Evolutionary conservation across 306 rosid species (phyloP).

Genomic region (Erythrophleum fordii): DNA sequence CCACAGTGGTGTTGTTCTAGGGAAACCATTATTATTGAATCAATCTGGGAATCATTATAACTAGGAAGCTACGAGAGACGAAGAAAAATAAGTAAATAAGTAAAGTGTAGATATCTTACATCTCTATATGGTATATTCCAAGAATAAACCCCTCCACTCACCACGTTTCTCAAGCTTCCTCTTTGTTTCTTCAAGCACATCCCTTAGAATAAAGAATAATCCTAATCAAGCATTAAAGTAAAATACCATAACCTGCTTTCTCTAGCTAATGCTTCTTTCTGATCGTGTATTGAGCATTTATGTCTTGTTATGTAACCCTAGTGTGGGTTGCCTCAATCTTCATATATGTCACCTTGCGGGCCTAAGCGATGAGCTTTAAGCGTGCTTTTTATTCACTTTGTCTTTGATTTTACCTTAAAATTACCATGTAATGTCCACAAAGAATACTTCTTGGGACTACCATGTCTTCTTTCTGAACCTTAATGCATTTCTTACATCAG

Average conservation of each 20-base stretch:
- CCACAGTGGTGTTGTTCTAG: background rate
- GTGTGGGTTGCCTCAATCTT: background rate
- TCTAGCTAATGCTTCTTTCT: background rate
- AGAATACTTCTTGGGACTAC: background rate
- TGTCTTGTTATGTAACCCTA: background rate
- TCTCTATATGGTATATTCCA: constrained; percentile 55
- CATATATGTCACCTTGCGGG: background rate
- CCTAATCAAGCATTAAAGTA: constrained; percentile 3
- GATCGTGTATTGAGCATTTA: constrained; percentile 5
- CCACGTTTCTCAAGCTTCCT: constrained; percentile 18
- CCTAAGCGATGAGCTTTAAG: background rate
- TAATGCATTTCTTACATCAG: constrained; percentile 1
- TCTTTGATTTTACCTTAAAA: background rate
- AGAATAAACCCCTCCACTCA: constrained; percentile 70
- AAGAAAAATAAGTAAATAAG: background rate
- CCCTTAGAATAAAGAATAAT: constrained; percentile 29
- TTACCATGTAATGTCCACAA: background rate
- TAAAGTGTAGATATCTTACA: constrained; percentile 16
- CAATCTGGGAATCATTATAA: constrained; percentile 28
- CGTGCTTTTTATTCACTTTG: background rate
- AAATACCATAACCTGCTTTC: constrained; percentile 10
- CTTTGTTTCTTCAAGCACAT: background rate
- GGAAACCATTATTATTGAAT: constrained; percentile 19
- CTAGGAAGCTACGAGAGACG: background rate
- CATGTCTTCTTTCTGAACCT: background rate